These are phyloP conservation scores for Wallemia hederae DNA, from an alignment of 1,284 basidiomycete genomes.

Conservation along the genomic window DNA sequence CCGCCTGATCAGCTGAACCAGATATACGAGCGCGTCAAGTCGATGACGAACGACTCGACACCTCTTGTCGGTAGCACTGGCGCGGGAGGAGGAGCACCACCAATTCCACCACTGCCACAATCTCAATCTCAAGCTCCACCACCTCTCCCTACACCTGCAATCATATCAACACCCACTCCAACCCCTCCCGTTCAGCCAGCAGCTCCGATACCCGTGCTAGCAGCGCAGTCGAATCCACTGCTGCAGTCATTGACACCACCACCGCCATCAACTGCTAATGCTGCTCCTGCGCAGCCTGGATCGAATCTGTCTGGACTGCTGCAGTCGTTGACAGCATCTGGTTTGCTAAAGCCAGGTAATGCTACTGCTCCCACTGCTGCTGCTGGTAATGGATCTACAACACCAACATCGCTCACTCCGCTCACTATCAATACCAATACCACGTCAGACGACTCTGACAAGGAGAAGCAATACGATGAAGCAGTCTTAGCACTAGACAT, in stretches of 20 bases:
- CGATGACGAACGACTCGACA: not conserved
- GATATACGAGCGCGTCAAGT: not conserved
- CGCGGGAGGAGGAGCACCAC: not conserved
- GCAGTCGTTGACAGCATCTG: not conserved
- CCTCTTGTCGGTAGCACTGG: too few species aligned
- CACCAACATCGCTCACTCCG: not conserved
- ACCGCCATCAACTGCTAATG: not conserved
- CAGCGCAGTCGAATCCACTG: not conserved
- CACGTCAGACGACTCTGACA: not conserved
- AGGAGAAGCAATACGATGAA: slow-evolving; percentile 26
- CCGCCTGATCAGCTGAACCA: not conserved
- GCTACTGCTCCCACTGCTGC: too few species aligned
- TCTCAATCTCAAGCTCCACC: not conserved
- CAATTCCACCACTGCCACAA: not conserved
- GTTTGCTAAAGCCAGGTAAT: not conserved
- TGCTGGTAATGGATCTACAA: not conserved
- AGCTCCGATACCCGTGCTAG: not conserved
- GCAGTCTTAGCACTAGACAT: slow-evolving; percentile 37
- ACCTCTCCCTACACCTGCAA: not conserved
- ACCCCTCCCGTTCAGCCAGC: not conserved
- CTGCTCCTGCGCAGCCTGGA: not conserved
- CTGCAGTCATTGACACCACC: not conserved
- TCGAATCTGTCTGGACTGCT: not conserved
- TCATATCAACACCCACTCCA: not conserved
- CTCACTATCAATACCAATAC: not conserved